A percentile compares a stretch with the other conserved stretches of the same genome.
Evolutionary conservation across 139 green algal species (phyloP).

Genomic region (Desmodesmus armatus): DNA sequence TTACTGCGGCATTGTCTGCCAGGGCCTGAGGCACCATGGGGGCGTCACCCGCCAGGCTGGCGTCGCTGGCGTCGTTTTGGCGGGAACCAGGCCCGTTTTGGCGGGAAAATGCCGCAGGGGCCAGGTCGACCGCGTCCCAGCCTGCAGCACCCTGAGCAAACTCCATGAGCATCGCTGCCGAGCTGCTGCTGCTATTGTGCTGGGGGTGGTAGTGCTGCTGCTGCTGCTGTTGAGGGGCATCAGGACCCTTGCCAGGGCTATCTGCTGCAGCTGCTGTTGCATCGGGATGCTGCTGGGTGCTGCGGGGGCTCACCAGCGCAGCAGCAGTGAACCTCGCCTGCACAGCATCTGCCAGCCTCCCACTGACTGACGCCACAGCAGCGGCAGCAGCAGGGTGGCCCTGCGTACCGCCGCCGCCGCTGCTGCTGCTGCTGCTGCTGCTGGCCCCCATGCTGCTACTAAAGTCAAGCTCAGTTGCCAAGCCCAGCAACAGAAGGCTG

Average conservation of each 20-base stretch:
- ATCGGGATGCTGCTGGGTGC: background rate
- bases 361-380: background rate
- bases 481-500: background rate
- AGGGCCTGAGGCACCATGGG: constrained; percentile 36
- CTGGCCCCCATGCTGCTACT: background rate
- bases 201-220: background rate
- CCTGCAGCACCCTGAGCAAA: constrained; percentile 38
- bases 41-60: no score
- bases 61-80: no score
- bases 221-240: constrained; percentile 13
- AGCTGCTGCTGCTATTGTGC: background rate
- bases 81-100: no score
- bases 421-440: background rate
- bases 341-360: background rate
- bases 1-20: constrained; percentile 7
- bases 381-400: background rate
- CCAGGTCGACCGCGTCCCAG: constrained; percentile 13
- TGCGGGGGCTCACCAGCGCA: background rate
- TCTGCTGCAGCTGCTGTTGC: background rate
- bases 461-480: background rate
- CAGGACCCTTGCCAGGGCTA: background rate
- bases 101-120: background rate
- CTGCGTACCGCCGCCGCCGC: background rate
- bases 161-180: constrained; percentile 4
- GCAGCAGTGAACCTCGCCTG: constrained; percentile 26